These are phyloP conservation scores for Myrmaecium sp. DNA, from an alignment of 2,329 filamentous ascomycete genomes.

Conservation along the genomic window DNA sequence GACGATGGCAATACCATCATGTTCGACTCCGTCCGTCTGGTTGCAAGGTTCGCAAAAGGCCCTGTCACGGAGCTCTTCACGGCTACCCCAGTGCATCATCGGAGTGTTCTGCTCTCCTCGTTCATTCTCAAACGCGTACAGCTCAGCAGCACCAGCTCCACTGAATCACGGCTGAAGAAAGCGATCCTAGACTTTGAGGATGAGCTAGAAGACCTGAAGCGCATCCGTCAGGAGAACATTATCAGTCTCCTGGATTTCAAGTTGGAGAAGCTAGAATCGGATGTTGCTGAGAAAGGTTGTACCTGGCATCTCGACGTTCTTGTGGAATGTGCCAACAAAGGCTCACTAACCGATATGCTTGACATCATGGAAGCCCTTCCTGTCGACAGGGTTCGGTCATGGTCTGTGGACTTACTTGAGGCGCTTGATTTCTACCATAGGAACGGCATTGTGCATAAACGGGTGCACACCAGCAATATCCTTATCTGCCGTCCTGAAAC, in stretches of 20 bases:
- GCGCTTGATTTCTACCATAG: constrained; percentile 76
- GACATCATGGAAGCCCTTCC: constrained; percentile 61
- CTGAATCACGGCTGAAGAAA: constrained; percentile 52
- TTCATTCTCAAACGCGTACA: constrained; percentile 43
- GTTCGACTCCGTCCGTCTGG: constrained; percentile 57
- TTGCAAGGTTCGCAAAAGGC: constrained; percentile 47
- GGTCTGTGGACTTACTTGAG: constrained; percentile 84
- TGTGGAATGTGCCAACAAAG: constrained; percentile 62
- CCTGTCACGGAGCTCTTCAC: constrained; percentile 52
- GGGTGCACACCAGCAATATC: constrained; percentile 65
- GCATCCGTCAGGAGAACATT: constrained; percentile 58
- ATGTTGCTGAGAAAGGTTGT: too few species aligned
- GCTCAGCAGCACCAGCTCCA: constrained; percentile 33
- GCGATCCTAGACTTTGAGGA: constrained; percentile 61
- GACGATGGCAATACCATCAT: constrained; percentile 47
- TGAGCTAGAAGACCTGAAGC: constrained; percentile 58
- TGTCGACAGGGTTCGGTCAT: constrained; percentile 61
- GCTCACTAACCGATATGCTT: constrained; percentile 66
- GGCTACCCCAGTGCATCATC: too few species aligned
- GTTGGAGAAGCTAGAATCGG: constrained; percentile 37
- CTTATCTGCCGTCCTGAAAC: constrained; percentile 54
- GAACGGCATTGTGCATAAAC: constrained; percentile 67
- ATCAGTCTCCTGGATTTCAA: constrained; percentile 71
- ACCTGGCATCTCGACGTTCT: constrained; percentile 61
- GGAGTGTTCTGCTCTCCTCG: too few species aligned